Percentiles rank a stretch among this genome's conserved stretches.
phyloP scores from a whole-genome alignment of 208 protist species.

The Trypanosoma cruzi region DNA sequence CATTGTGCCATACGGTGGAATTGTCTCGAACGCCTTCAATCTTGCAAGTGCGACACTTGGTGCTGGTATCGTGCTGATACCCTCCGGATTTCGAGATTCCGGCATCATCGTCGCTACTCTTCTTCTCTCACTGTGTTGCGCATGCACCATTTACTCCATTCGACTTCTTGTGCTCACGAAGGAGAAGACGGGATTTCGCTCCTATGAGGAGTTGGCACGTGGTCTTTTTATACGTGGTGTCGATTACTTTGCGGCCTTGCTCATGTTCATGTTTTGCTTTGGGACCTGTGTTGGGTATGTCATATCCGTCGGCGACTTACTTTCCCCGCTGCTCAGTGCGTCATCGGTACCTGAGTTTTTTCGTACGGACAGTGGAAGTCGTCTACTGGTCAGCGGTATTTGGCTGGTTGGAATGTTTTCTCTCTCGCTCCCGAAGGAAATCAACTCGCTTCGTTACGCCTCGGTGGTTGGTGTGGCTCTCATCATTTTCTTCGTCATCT shows the following conservation, averaged over 20 bases:
- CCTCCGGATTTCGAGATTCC: conserved; percentile 52
- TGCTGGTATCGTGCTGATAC: conserved; percentile 62
- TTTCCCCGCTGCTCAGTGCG: conserved; percentile 33
- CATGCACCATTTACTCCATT: conserved; percentile 63
- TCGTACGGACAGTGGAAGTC: conserved; percentile 30
- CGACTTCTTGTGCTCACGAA: conserved; percentile 46
- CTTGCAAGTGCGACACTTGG: conserved; percentile 68
- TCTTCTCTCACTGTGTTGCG: conserved; percentile 34
- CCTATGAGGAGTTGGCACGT: conserved; percentile 56
- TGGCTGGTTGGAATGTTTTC: conserved; percentile 79
- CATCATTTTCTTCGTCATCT: conserved; percentile 78
- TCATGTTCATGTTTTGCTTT: conserved; percentile 66
- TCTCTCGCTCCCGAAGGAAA: conserved; percentile 74
- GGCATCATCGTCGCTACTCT: conserved; percentile 41
- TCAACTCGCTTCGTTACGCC: conserved; percentile 81
- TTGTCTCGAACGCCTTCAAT: conserved; percentile 50
- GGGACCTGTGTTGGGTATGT: conserved; percentile 62
- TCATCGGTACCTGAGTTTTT: conserved; percentile 39
- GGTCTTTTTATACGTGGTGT: conserved; percentile 38
- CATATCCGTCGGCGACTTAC: conserved; percentile 53
- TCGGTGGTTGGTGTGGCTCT: conserved; percentile 60
- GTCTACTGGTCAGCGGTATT: conserved; percentile 50
- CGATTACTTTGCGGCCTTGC: conserved; percentile 49
- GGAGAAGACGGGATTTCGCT: conserved; percentile 46
- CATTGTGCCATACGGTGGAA: conserved; percentile 57